Base-by-base conservation (phyloP, 176 grass and related monocot genomes). In the Oryza nivara region DNA sequence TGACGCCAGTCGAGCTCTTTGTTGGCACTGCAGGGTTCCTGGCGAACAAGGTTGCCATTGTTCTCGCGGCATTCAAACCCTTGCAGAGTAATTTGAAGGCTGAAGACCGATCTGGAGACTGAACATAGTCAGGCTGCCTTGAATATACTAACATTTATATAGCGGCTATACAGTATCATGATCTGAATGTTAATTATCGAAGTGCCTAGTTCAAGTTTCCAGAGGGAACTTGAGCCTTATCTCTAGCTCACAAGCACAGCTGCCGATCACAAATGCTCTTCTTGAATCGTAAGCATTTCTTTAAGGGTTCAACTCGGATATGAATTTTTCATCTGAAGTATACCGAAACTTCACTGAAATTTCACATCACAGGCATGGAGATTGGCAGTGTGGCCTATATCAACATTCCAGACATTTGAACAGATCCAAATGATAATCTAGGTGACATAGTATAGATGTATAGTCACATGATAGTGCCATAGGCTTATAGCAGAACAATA, bases 1-100 rank as follows among this genome's bases (percentile, higher is more conserved):
- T 93, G 10, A 92, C 87, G 19, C 89, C 91, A 1, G 73, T 74
- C 4, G 85, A 98, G 49, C 88, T 98, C 48, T 92, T 93, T 56
- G 75, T 84, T 13, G 88, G 96, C 32, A 73, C 87, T 8, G 86
- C 89, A 20, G 89, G 96, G 11, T 98, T 98, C 82, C 90, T 91
- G 3, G 73, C 87, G 0, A 92, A 86, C 82, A 98, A 95, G 58
- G 67, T 93, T 73, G 76, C 85, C 51, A 91, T 93, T 80, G 73
- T 98, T 58, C 80, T 98, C 6, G 88, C 96, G 67, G 85, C 96
- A 13, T 93, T 98, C 87, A 98, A 86, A 86, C 96, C 96, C 17
- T 73, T 95, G 64, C 80, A 89, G 75, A 98, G 89, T 45, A 85
- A 73, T 79, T 70, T 64, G 30, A 88, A 92, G 86, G 79, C 38